Evolutionary conservation across 1,284 basidiomycete species (phyloP), one percentile per base, ranked within the genome.

Genomic region (Ustilago vetiveriae): DNA sequence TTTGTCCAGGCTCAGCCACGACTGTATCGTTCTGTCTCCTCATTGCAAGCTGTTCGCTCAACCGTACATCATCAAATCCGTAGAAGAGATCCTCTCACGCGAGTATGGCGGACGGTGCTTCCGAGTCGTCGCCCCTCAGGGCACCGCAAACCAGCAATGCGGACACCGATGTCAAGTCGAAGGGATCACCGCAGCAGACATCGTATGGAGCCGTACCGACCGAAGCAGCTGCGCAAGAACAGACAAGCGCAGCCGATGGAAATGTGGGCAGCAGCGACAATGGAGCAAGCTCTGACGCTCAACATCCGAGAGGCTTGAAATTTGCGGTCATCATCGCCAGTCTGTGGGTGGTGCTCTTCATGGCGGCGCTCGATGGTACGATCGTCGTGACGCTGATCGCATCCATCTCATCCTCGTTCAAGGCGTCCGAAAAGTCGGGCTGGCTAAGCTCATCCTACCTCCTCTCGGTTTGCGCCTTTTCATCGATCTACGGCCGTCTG

Each of bases 371-470:
- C 13, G 79, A 81, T 38, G 75, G 78, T n/a, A 80, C 79, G 16
- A 77, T 79, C 24, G 79, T 81, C 2, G 76, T 79, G 4, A 79
- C 76, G 36, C 72, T 81, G 22, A 63, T 79, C 35, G 46, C 64
- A 27, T 75, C 70, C 26, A 75, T 80, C 52, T 75, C 78, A 17
- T 79, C 78, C 49, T 78, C 79, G 33, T 81, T 81, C 65, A 65
- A 69, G 27, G 76, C 78, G 4, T 77, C 74, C 0, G 72, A 76
- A 50, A 72, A 76, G 42, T 67, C 78, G 10, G 74, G 72, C 48
- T 80, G 78, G 78, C 53, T 80, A 4, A 74, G 76, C 40, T 77
- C 78, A 0, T 75, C 74, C n/a, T 81, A 81, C 43, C 63, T 81
- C 27, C 65, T 81, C 32, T 76, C 76, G 4, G 78, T 79, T 24